These are phyloP conservation scores for Vigna trinervia DNA, from an alignment of 306 rosid species.

Conservation along the genomic window DNA sequence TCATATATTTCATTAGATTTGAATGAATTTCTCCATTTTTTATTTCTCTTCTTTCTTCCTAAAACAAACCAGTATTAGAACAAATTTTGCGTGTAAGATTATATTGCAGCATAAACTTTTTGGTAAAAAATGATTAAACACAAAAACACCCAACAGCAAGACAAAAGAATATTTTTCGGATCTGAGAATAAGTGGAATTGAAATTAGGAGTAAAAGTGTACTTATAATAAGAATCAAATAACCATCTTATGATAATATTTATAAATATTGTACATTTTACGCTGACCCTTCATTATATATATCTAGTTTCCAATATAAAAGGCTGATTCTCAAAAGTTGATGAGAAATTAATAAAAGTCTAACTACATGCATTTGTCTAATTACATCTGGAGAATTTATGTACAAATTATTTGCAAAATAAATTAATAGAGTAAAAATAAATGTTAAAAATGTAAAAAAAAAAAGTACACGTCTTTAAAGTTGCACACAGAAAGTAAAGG, in stretches of 20 bases:
- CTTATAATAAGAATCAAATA: constrained; percentile 8
- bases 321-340: not conserved
- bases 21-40: too few relatives aligned
- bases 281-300: too few relatives aligned
- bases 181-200: not conserved
- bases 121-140: not conserved
- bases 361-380: too few relatives aligned
- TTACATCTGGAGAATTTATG: too few relatives aligned
- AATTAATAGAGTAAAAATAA: not conserved
- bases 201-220: constrained; percentile 2
- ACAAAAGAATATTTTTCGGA: constrained; percentile 6
- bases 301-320: not conserved
- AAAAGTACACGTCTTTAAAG: not conserved
- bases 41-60: too few relatives aligned
- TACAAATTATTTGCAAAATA: not conserved
- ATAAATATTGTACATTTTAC: constrained; percentile 8
- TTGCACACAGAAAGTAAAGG: not conserved
- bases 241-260: not conserved
- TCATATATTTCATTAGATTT: too few relatives aligned
- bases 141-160: not conserved
- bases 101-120: not conserved
- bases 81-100: not conserved
- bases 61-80: too few relatives aligned
- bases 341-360: not conserved
- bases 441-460: not conserved